These are phyloP conservation scores for Nidula microcarpa DNA, from an alignment of 768 basidiomycete genomes.

Conservation along the genomic window DNA sequence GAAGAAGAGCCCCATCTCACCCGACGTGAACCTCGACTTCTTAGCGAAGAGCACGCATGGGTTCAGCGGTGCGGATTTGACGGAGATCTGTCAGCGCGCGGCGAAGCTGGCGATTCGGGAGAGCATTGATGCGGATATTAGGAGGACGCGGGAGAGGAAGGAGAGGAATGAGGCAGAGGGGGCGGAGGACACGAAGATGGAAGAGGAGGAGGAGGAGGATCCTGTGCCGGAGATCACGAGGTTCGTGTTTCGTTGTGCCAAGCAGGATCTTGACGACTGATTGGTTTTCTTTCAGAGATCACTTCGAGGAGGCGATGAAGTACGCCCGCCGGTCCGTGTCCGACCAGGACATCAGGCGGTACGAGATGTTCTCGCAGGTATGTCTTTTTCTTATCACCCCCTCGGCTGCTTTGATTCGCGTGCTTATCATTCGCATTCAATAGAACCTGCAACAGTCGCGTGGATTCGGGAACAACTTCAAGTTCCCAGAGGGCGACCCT, in stretches of 20 bases:
- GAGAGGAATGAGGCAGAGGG: conserved; percentile 75
- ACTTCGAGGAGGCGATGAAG: conserved; percentile 99
- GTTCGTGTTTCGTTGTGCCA: conserved; percentile 27
- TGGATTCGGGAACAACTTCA: conserved; percentile 93
- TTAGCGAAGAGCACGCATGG: conserved; percentile 93
- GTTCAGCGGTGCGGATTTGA: conserved; percentile 98
- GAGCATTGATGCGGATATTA: conserved; percentile 91
- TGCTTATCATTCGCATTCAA: conserved; percentile 20
- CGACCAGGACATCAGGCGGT: conserved; percentile 93
- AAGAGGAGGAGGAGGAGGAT: conserved; percentile 75
- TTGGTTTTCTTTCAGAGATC: conserved; percentile 49
- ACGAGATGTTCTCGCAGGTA: conserved; percentile 97
- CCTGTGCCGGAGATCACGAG: conserved; percentile 87
- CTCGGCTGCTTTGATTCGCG: background rate
- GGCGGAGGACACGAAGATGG: conserved; percentile 69
- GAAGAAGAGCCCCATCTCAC: conserved; percentile 86
- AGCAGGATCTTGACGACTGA: background rate
- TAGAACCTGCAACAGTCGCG: conserved; percentile 86
- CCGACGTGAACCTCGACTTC: conserved; percentile 80
- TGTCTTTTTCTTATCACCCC: conserved; percentile 12
- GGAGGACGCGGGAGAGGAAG: conserved; percentile 70
- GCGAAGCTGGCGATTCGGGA: conserved; percentile 96
- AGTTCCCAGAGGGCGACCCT: conserved; percentile 84
- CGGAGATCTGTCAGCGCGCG: conserved; percentile 98
- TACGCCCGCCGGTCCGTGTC: conserved; percentile 96